phyloP scores from a whole-genome alignment of 2,329 filamentous ascomycete species.

The Diaporthe destruens region DNA sequence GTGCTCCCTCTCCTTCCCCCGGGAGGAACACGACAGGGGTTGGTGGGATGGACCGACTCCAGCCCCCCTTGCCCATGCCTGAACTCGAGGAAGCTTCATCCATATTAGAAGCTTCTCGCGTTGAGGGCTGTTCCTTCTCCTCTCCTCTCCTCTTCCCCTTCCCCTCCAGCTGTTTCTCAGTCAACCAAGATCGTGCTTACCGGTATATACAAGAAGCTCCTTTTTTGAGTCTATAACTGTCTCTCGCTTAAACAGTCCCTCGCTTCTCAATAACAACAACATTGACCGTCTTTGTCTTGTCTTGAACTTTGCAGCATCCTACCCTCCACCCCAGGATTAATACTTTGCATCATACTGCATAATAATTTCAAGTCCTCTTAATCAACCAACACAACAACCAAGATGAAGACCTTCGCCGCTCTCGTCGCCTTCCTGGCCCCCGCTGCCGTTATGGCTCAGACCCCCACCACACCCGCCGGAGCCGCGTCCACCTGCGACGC shows the following conservation, averaged over 20 bases:
- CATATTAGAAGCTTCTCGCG: conserved; percentile 35
- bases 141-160: conserved; percentile 2
- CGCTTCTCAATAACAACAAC: conserved; percentile 20
- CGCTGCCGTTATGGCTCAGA: conserved; percentile 52
- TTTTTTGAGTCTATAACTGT: conserved; percentile 3
- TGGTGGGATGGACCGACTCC: background rate
- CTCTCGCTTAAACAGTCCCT: conserved; percentile 30
- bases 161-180: conserved; percentile 27
- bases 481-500: conserved; percentile 55
- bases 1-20: background rate
- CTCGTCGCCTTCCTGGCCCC: conserved; percentile 54
- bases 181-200: conserved; percentile 31
- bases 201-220: background rate
- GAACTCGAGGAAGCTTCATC: conserved; percentile 33
- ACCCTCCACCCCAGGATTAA: conserved; percentile 1
- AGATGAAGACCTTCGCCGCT: conserved; percentile 60
- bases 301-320: background rate
- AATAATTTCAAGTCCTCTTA: conserved; percentile 9
- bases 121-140: conserved; percentile 2
- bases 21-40: conserved; percentile 21
- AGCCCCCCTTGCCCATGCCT: conserved; percentile 19
- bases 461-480: conserved; percentile 51
- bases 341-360: conserved; percentile 23
- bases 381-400: conserved; percentile 13
- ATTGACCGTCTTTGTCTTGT: conserved; percentile 12